Percentiles rank a stretch among this genome's conserved stretches.
These are phyloP conservation scores for Penicillium goetzii DNA, from an alignment of 495 filamentous ascomycete species.

Conservation along the genomic window DNA sequence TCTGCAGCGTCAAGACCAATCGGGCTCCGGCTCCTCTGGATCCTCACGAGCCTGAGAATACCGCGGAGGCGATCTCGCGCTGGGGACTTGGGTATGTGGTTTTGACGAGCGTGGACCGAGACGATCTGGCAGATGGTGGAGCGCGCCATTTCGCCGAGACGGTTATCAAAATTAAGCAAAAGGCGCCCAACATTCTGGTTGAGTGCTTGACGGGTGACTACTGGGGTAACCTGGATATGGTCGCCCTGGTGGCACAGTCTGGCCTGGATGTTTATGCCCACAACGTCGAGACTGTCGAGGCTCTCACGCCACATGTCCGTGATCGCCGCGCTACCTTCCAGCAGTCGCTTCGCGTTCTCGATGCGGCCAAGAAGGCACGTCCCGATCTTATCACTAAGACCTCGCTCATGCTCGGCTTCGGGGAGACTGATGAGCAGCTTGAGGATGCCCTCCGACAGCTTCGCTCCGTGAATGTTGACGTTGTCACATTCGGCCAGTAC, in stretches of 20 bases:
- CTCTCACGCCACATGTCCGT: constrained; percentile 81
- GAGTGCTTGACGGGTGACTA: constrained; percentile 95
- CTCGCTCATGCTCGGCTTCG: constrained; percentile 92
- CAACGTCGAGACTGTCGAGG: constrained; percentile 95
- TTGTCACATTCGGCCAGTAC: constrained; percentile 98
- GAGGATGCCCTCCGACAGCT: constrained; percentile 80
- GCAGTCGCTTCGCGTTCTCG: constrained; percentile 79
- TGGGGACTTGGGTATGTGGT: constrained; percentile 98
- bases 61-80: constrained; percentile 85
- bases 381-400: constrained; percentile 92
- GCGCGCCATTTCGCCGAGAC: constrained; percentile 93
- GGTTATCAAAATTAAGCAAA: constrained; percentile 89
- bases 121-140: constrained; percentile 88
- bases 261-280: constrained; percentile 97
- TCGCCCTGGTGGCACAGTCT: constrained; percentile 76
- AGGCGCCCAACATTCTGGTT: constrained; percentile 83
- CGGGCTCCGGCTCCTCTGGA: constrained; percentile 81
- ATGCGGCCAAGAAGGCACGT: constrained; percentile 76
- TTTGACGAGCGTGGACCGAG: constrained; percentile 88
- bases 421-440: constrained; percentile 89
- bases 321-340: constrained; percentile 90
- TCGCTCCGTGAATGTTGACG: constrained; percentile 78
- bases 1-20: constrained; percentile 93
- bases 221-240: constrained; percentile 79
- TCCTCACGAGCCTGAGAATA: constrained; percentile 95